These are phyloP conservation scores for Houttuynia cordata DNA, from an alignment of 164 flowering plant species.

Conservation along the genomic window DNA sequence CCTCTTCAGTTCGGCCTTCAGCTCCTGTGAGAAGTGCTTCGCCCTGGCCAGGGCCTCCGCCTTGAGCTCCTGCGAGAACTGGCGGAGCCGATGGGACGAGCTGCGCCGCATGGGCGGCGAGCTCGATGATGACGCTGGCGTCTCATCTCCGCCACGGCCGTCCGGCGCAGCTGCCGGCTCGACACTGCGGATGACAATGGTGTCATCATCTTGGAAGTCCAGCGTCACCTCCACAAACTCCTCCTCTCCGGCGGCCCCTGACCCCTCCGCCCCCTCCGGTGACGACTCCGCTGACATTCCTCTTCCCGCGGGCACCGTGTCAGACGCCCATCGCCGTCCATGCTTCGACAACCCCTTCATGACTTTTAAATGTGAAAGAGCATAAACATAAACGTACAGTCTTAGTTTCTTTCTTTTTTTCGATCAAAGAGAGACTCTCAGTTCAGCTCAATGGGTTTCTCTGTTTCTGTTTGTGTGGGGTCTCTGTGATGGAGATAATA, in stretches of 20 bases:
- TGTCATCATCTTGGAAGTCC: conserved; percentile 80
- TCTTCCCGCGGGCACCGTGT: conserved; percentile 24
- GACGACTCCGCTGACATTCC: conserved; percentile 27
- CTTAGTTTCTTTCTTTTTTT: too few species aligned
- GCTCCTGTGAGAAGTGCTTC: conserved; percentile 80
- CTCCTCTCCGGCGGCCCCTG: conserved; percentile 25
- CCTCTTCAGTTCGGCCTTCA: conserved; percentile 78
- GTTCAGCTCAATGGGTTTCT: too few species aligned
- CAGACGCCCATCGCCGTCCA: conserved; percentile 75
- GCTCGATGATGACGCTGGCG: conserved; percentile 22
- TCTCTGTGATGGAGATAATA: too few species aligned
- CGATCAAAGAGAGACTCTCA: too few species aligned
- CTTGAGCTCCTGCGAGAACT: conserved; percentile 89
- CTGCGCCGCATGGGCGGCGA: conserved; percentile 48
- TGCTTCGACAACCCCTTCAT: conserved; percentile 15
- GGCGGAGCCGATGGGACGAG: conserved; percentile 43
- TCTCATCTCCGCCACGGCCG: background rate
- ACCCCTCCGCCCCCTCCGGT: conserved; percentile 26
- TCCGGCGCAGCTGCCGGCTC: conserved; percentile 52
- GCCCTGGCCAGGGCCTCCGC: conserved; percentile 79
- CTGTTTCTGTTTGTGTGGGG: too few species aligned
- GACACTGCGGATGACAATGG: conserved; percentile 77
- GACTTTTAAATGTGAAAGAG: too few species aligned
- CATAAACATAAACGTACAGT: too few species aligned
- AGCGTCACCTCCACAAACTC: conserved; percentile 91